phyloP scores from a whole-genome alignment of 345 rosid genomes.

The Pelargonium nanum region DNA sequence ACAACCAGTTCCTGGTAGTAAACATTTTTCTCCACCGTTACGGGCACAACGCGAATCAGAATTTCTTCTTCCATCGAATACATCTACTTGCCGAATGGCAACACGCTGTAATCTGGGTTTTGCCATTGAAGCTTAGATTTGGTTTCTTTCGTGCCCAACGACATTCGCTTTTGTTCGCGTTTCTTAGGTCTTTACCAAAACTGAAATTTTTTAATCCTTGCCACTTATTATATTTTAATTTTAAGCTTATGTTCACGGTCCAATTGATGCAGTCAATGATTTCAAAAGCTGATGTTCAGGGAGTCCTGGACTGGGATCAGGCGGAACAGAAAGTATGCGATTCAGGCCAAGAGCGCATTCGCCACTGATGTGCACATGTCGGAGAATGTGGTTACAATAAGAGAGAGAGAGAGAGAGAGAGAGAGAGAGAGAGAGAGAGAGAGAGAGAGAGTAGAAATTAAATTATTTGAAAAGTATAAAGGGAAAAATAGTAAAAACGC shows the following conservation, averaged over 20 bases:
- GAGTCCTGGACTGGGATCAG: slow-evolving; percentile 46
- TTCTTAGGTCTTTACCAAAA: too few species aligned
- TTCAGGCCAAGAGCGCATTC: slow-evolving; percentile 53
- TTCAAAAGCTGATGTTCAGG: slow-evolving; percentile 54
- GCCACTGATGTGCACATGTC: slow-evolving; percentile 76
- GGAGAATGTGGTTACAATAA: slow-evolving; percentile 47
- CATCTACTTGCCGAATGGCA: slow-evolving; percentile 48
- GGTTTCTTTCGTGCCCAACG: too few species aligned
- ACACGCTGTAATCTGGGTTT: slow-evolving; percentile 46
- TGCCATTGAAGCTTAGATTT: too few species aligned
- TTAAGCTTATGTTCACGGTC: too few species aligned
- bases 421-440: too few species aligned
- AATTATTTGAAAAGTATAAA: too few species aligned
- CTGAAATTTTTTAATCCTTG: too few species aligned
- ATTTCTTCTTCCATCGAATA: slow-evolving; percentile 73
- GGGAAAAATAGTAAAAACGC: too few species aligned
- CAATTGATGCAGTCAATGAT: slow-evolving; percentile 39
- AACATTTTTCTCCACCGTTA: slow-evolving; percentile 71
- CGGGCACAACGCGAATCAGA: slow-evolving; percentile 61
- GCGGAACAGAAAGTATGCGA: slow-evolving; percentile 59
- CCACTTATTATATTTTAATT: too few species aligned
- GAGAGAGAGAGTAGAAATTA: too few species aligned
- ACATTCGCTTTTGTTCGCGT: too few species aligned
- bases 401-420: too few species aligned
- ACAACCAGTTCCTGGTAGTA: slow-evolving; percentile 78